Evolutionary conservation across 441 rosid species (phyloP).

Genomic region (Capsella rubella): DNA sequence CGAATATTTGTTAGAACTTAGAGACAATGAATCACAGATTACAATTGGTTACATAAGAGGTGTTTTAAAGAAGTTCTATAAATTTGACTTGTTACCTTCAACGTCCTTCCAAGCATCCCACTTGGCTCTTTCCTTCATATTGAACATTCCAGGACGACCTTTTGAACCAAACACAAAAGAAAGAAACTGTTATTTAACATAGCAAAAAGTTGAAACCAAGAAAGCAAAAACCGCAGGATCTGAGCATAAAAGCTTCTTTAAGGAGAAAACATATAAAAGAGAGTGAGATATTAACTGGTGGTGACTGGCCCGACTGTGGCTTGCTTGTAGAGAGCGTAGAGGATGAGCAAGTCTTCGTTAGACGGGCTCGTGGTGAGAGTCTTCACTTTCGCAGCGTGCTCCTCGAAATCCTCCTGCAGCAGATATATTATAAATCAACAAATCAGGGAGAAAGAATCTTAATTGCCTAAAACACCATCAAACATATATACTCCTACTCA

Average conservation of each 20-base stretch:
- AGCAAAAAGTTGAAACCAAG: conserved; percentile 3
- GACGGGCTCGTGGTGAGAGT: conserved; percentile 49
- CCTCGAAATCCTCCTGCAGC: conserved; percentile 85
- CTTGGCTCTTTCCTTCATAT: conserved; percentile 77
- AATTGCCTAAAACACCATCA: background rate
- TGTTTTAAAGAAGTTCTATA: background rate
- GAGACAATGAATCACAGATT: conserved; percentile 1
- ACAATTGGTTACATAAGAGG: background rate
- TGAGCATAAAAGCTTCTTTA: background rate
- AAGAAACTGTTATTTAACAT: background rate
- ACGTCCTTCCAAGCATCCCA: conserved; percentile 99
- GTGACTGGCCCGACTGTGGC: conserved; percentile 79
- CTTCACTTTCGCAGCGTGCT: conserved; percentile 63
- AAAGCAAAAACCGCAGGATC: background rate
- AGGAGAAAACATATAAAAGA: background rate
- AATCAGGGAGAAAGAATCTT: background rate
- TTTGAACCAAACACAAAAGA: background rate
- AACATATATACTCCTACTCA: background rate
- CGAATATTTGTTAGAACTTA: background rate
- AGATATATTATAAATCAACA: background rate
- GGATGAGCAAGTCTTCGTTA: conserved; percentile 78
- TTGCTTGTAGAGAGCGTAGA: conserved; percentile 92
- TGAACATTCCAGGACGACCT: conserved; percentile 92
- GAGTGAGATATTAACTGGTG: conserved; percentile 57
- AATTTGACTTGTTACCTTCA: conserved; percentile 55